These are phyloP conservation scores for Wickerhamiella sergipiensis DNA, from an alignment of 805 yeast species.

Conservation along the genomic window DNA sequence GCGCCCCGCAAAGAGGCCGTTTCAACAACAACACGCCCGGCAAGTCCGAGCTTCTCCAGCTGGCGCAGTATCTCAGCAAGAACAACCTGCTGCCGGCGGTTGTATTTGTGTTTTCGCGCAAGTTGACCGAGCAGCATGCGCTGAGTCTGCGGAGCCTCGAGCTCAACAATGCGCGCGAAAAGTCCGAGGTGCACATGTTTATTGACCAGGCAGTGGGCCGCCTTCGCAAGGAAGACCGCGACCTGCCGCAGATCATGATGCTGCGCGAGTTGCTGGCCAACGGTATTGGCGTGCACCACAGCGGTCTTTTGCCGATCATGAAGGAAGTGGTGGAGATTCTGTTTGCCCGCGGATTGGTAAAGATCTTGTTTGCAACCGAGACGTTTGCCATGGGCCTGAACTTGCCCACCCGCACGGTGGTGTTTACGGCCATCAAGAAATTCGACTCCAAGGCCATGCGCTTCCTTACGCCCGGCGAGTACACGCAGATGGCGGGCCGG, in stretches of 20 bases:
- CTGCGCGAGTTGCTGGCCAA: conserved; percentile 71
- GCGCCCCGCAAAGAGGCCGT: conserved; percentile 23
- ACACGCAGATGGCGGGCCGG: conserved; percentile 97
- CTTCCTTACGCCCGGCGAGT: conserved; percentile 84
- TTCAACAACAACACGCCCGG: conserved; percentile 53
- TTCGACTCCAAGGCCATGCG: conserved; percentile 83
- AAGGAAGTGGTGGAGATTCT: conserved; percentile 87
- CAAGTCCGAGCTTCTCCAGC: conserved; percentile 61
- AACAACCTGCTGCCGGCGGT: conserved; percentile 80
- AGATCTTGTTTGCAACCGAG: conserved; percentile 91
- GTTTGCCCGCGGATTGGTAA: conserved; percentile 74
- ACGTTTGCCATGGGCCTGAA: conserved; percentile 98
- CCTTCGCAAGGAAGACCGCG: conserved; percentile 81
- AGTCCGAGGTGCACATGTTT: conserved; percentile 85
- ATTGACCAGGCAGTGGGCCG: conserved; percentile 80
- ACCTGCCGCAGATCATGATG: conserved; percentile 77
- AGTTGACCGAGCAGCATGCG: conserved; percentile 88
- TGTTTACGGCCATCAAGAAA: conserved; percentile 70
- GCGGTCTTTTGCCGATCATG: conserved; percentile 84
- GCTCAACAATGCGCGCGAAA: conserved; percentile 72
- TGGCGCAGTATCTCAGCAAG: conserved; percentile 56
- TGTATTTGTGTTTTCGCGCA: conserved; percentile 83
- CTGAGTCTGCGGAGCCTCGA: conserved; percentile 59
- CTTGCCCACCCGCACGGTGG: conserved; percentile 91
- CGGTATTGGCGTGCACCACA: conserved; percentile 94